Conservation (phyloP, 768 basidiomycete genomes). For the Phaeolepiota aurea region DNA sequence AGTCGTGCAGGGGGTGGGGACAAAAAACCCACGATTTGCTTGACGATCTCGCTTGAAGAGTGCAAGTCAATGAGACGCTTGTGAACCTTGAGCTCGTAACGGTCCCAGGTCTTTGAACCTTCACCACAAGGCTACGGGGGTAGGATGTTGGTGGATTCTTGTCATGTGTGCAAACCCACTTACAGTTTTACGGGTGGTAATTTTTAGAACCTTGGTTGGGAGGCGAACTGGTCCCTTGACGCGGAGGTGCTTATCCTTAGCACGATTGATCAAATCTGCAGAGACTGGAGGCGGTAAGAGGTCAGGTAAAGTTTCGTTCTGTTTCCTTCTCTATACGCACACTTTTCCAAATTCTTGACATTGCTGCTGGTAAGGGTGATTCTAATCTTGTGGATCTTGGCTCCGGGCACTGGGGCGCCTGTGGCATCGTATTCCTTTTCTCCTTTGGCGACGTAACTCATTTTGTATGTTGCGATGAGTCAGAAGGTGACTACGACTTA, state of each 20-base stretch:
- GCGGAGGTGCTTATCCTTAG: constrained; percentile 98
- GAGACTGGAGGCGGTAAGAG: constrained; percentile 57
- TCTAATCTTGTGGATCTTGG: constrained; percentile 98
- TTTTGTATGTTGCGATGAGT: constrained; percentile 52
- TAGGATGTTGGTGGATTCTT: not conserved
- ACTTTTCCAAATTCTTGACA: constrained; percentile 98
- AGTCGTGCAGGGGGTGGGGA: not conserved
- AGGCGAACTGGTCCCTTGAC: constrained; percentile 99
- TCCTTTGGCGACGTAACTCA: constrained; percentile 99
- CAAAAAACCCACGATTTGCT: constrained; percentile 81
- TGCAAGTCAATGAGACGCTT: constrained; percentile 99
- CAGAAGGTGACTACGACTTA: constrained; percentile 65
- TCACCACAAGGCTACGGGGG: constrained; percentile 89
- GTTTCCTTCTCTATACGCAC: constrained; percentile 33
- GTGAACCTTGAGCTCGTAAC: constrained; percentile 98
- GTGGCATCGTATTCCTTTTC: constrained; percentile 97
- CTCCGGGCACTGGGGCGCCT: constrained; percentile 73
- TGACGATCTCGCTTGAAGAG: constrained; percentile 98
- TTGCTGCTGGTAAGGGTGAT: constrained; percentile 98
- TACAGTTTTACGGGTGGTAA: constrained; percentile 98
- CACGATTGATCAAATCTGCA: constrained; percentile 91
- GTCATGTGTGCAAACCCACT: constrained; percentile 18
- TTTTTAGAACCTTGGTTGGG: constrained; percentile 97
- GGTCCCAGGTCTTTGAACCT: constrained; percentile 99
- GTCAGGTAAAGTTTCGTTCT: constrained; percentile 3